Evolutionary conservation across 306 rosid species (phyloP).

Genomic region (Trifolium repens): DNA sequence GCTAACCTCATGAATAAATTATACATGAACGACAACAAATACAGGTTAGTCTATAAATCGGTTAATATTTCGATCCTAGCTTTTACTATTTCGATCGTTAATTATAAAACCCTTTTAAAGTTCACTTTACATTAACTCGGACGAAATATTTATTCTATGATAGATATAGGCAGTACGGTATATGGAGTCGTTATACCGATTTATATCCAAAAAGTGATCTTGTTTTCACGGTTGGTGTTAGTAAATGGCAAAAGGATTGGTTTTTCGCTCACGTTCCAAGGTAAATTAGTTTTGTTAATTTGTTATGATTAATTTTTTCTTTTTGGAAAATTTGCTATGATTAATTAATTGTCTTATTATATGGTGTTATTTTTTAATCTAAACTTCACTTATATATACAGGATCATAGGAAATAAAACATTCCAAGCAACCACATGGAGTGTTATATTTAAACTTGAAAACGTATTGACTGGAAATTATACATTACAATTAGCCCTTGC

Average conservation of each 20-base stretch:
- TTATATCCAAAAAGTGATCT: conserved; percentile 58
- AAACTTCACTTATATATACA: conserved; percentile 29
- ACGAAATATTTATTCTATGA: conserved; percentile 9
- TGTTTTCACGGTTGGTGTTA: conserved; percentile 44
- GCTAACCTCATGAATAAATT: conserved; percentile 55
- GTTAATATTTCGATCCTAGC: not conserved
- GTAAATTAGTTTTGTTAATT: conserved; percentile 4
- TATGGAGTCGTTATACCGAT: conserved; percentile 68
- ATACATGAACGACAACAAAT: not conserved
- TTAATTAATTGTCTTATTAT: not conserved
- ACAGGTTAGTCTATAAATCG: conserved; percentile 49
- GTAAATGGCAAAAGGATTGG: conserved; percentile 53
- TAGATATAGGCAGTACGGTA: conserved; percentile 74
- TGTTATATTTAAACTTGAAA: conserved; percentile 51
- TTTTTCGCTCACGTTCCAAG: conserved; percentile 68
- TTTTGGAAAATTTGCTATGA: not conserved
- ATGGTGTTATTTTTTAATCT: not conserved
- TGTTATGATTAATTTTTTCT: not conserved
- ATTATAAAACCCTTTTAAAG: not conserved
- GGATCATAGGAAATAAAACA: conserved; percentile 39
- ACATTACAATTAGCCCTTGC: conserved; percentile 81
- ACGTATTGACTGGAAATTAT: conserved; percentile 44
- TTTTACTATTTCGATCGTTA: not conserved
- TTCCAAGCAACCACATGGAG: conserved; percentile 72
- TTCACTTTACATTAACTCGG: not conserved